Base-by-base conservation (phyloP, 108 stramenopile species). In the Bacterosira constricta region DNA sequence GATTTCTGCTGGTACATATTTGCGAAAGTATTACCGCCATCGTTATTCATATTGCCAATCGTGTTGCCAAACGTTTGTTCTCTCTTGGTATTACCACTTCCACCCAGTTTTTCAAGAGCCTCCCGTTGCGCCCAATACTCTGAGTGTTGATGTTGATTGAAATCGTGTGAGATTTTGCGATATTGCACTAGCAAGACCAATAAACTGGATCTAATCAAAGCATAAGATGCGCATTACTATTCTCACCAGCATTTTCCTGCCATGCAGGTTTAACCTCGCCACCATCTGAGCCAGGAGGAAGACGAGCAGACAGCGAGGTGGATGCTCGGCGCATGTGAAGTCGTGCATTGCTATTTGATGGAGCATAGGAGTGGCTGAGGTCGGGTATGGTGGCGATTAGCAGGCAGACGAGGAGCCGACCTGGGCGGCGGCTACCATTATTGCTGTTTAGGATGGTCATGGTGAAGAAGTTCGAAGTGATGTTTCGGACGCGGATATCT, bases 1-100 rank as follows among this genome's bases (percentile, higher is more conserved):
- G 39, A 50, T 15, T 64, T 64, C n/a, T 27, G 20, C 11, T 64
- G 25, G 32, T 47, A 64, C 12, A 47, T 13, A 34, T 64, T 31
- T 34, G 58, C 58, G 21, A 59, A 59, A 21, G 58, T 59, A 21
- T 64, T 64, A 2, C 63, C 63, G 11, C 21, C 42, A 37, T 11
- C 7, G 21, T 37, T 35, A 12, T 45, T 26, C 4, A 26, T 46
- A 29, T 64, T 47, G 10, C 46, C 31, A 20, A 13, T 6, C 15
- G 17, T 15, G 21, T 49, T 49, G 13, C 42, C 23, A 37, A 15
- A 18, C 15, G 31, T 30, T 9, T 26, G n/a, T n/a, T n/a, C n/a
- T n/a, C 23, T 1, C 12, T 56, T n/a, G 23, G 30, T 12, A 13
- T 56, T 56, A 34, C n/a, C n/a, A n/a, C n/a, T n/a, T n/a, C n/a